Conservation (phyloP, 2,329 filamentous ascomycete genomes). For the Cryoendolithus antarcticus region DNA sequence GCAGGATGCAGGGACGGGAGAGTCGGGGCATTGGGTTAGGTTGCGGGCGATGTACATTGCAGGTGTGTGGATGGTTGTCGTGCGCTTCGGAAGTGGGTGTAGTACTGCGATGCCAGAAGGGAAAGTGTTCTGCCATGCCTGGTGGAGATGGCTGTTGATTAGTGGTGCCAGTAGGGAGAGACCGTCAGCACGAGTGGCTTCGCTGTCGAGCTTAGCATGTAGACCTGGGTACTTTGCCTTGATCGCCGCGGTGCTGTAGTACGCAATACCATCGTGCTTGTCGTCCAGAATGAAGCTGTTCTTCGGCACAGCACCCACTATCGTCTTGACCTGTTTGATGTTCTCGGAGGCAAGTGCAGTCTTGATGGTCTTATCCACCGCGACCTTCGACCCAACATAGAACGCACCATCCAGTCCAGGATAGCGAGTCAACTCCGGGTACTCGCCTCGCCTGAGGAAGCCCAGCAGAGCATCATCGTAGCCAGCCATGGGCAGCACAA, state of each 20-base stretch:
- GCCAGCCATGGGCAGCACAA: constrained; percentile 72
- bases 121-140: constrained; percentile 71
- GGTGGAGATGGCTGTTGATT: constrained; percentile 75
- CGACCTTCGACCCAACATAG: constrained; percentile 54
- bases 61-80: constrained; percentile 57
- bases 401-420: constrained; percentile 60
- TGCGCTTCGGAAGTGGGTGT: constrained; percentile 66
- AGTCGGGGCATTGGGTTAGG: constrained; percentile 61
- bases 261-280: constrained; percentile 57
- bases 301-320: constrained; percentile 49
- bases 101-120: constrained; percentile 65
- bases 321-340: constrained; percentile 48
- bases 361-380: constrained; percentile 31
- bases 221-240: constrained; percentile 55
- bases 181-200: constrained; percentile 42
- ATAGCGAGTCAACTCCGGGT: constrained; percentile 61
- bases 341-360: constrained; percentile 31
- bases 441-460: constrained; percentile 64
- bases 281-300: constrained; percentile 54
- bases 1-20: constrained; percentile 63
- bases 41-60: constrained; percentile 61
- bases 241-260: constrained; percentile 57
- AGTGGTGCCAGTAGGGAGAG: constrained; percentile 57
- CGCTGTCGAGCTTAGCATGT: constrained; percentile 45
- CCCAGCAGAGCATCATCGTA: constrained; percentile 59